These are phyloP conservation scores for Macadamia tetraphylla DNA, from an alignment of 164 flowering plant species.

Conservation along the genomic window DNA sequence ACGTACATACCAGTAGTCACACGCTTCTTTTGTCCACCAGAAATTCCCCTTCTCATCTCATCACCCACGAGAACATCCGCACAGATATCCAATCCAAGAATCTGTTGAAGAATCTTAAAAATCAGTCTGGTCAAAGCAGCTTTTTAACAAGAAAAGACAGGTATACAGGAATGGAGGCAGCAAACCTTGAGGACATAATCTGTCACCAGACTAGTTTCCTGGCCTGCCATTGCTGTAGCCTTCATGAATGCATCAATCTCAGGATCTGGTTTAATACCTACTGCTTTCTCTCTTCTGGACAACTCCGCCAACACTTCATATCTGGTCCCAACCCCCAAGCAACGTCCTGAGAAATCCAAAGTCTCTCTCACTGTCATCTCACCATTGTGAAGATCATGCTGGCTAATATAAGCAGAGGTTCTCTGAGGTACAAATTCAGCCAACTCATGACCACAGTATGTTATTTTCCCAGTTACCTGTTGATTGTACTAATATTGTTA, in stretches of 20 bases:
- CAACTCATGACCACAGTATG: constrained; percentile 52
- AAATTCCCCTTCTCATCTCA: constrained; percentile 59
- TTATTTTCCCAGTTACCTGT: constrained; percentile 45
- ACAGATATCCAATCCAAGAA: constrained; percentile 59
- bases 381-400: constrained; percentile 53
- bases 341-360: constrained; percentile 55
- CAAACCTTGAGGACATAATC: constrained; percentile 58
- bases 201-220: constrained; percentile 46
- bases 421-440: constrained; percentile 47
- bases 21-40: constrained; percentile 67
- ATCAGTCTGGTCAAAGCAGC: not conserved
- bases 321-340: constrained; percentile 61
- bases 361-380: constrained; percentile 66
- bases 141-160: not conserved
- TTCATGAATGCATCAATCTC: constrained; percentile 66
- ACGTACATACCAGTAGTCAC: constrained; percentile 50
- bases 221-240: constrained; percentile 54
- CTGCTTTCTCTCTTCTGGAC: constrained; percentile 46
- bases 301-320: constrained; percentile 48
- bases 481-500: not conserved
- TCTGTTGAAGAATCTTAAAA: constrained; percentile 18
- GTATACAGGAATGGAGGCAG: not conserved
- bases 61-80: constrained; percentile 52
- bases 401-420: constrained; percentile 51
- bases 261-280: constrained; percentile 58